Evolutionary conservation across 2,329 filamentous ascomycete genomes (phyloP).

Genomic region (Phyllosticta capitalensis): DNA sequence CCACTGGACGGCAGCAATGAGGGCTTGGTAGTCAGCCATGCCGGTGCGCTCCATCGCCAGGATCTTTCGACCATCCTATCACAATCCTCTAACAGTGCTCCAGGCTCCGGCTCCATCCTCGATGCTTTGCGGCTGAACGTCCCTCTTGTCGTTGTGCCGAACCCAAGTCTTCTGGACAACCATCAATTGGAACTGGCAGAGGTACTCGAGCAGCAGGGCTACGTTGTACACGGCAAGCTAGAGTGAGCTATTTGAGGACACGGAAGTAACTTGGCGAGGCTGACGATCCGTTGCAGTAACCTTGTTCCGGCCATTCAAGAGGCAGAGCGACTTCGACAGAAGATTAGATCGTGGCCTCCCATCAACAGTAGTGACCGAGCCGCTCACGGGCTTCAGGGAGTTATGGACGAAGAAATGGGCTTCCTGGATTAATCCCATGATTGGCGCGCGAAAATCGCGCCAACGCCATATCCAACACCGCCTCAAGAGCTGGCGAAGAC

Average conservation of each 20-base stretch:
- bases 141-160: slow-evolving; percentile 83
- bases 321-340: slow-evolving; percentile 38
- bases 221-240: slow-evolving; percentile 62
- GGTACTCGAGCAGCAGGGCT: slow-evolving; percentile 63
- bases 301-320: slow-evolving; percentile 38
- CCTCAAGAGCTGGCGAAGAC: neutral
- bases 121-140: slow-evolving; percentile 66
- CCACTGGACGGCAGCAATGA: slow-evolving; percentile 31
- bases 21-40: slow-evolving; percentile 80
- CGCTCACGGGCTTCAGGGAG: slow-evolving; percentile 36
- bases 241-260: slow-evolving; percentile 40
- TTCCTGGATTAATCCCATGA: slow-evolving; percentile 37
- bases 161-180: slow-evolving; percentile 71
- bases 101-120: slow-evolving; percentile 83
- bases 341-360: slow-evolving; percentile 41
- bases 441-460: neutral
- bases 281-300: slow-evolving; percentile 26
- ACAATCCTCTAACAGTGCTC: slow-evolving; percentile 1
- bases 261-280: neutral
- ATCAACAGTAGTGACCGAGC: slow-evolving; percentile 35
- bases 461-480: neutral
- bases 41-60: slow-evolving; percentile 48
- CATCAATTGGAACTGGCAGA: slow-evolving; percentile 83
- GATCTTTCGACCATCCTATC: neutral
- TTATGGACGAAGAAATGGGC: slow-evolving; percentile 50